Conservation (phyloP, 768 basidiomycete species). For the Krasilnikovozyma curviuscula region DNA sequence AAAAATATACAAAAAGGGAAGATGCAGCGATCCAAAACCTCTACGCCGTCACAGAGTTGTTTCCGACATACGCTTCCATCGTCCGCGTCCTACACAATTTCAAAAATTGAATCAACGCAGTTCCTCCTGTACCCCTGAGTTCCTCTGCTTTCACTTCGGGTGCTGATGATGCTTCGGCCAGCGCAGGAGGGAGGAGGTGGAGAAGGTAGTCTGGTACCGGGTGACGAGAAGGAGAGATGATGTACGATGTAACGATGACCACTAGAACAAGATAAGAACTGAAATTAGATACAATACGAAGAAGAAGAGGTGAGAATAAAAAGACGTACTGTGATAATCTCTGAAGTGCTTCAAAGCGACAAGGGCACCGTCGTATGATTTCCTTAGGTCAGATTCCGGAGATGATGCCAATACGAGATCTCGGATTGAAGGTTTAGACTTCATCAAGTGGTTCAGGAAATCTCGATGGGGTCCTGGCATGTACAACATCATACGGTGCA, state of each 20-base stretch:
- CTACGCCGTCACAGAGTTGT: background rate
- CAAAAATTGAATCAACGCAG: constrained; percentile 55
- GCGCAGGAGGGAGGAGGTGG: background rate
- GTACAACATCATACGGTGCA: constrained; percentile 73
- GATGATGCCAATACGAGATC: constrained; percentile 32
- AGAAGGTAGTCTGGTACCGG: constrained; percentile 18
- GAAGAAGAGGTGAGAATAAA: background rate
- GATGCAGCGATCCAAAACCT: background rate
- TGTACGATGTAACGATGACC: constrained; percentile 66
- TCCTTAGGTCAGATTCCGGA: constrained; percentile 15
- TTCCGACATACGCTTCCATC: constrained; percentile 26
- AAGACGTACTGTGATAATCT: constrained; percentile 44
- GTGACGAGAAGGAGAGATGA: constrained; percentile 59
- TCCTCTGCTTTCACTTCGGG: constrained; percentile 33
- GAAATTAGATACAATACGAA: background rate
- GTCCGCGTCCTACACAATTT: constrained; percentile 86
- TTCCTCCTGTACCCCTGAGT: constrained; percentile 75
- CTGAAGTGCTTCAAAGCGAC: constrained; percentile 60
- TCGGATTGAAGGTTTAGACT: constrained; percentile 51
- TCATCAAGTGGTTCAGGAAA: constrained; percentile 45
- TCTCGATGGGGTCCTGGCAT: constrained; percentile 79
- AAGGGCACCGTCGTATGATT: constrained; percentile 58
- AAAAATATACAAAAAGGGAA: background rate
- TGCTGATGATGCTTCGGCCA: background rate
- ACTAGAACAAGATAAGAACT: constrained; percentile 22